Conservation (phyloP, 2,329 filamentous ascomycete genomes). For the Arthrobotrys sphaeroides region DNA sequence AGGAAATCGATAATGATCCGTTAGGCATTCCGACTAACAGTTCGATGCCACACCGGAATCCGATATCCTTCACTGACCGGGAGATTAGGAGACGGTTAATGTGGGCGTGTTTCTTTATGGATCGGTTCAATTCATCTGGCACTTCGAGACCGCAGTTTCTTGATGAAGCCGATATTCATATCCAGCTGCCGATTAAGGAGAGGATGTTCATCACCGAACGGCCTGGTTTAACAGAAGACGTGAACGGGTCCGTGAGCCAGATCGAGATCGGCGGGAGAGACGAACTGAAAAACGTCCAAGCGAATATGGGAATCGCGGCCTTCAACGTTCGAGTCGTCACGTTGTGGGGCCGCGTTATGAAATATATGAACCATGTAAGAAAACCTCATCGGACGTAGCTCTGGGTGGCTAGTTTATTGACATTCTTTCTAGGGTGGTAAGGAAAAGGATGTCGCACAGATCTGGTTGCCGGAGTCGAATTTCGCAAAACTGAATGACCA, state of each 20-base stretch:
- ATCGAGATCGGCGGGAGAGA: slow-evolving; percentile 69
- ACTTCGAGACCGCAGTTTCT: slow-evolving; percentile 92
- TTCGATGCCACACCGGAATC: slow-evolving; percentile 7
- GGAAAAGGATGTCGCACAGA: slow-evolving; percentile 76
- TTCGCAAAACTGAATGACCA: slow-evolving; percentile 77
- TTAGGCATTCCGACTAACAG: slow-evolving; percentile 63
- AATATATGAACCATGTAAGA: slow-evolving; percentile 78
- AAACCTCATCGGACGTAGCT: neutral
- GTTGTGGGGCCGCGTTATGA: slow-evolving; percentile 88
- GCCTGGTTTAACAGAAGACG: slow-evolving; percentile 82
- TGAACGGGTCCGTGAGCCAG: slow-evolving; percentile 76
- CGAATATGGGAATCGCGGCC: slow-evolving; percentile 93
- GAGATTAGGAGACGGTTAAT: slow-evolving; percentile 93
- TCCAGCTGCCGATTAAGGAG: slow-evolving; percentile 91
- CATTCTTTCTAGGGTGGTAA: slow-evolving; percentile 72
- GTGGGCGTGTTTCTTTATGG: slow-evolving; percentile 99
- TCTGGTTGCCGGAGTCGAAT: slow-evolving; percentile 84
- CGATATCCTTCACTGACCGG: slow-evolving; percentile 85
- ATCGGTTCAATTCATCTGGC: slow-evolving; percentile 94
- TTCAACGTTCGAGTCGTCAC: slow-evolving; percentile 87
- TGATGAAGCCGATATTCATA: slow-evolving; percentile 85
- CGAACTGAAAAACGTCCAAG: slow-evolving; percentile 67
- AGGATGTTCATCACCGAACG: slow-evolving; percentile 90
- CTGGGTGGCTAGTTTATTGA: neutral
- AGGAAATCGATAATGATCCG: slow-evolving; percentile 85